Base-by-base conservation (phyloP, 441 rosid genomes). In the Euphorbia celastroides region DNA sequence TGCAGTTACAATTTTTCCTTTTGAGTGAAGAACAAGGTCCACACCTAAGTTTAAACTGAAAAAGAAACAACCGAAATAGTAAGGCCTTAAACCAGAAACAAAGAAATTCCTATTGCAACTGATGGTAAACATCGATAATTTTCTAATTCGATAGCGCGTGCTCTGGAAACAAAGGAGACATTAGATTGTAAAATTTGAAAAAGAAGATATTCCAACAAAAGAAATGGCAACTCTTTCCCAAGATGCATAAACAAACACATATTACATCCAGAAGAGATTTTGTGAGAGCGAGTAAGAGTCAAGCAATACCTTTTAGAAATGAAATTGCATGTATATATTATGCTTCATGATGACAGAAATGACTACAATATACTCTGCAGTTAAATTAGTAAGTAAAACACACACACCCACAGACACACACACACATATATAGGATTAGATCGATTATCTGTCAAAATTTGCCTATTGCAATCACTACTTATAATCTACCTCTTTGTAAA, bases 21-120 rank as follows among this genome's bases (percentile, higher is more conserved):
- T 86, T 44, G 85, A 86, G 75, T 81, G 83, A 44, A 77, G 68
- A 66, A 92, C 95, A 85, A 95, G 67, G 57, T 62, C 65, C 70
- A 86, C 73, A 55, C 93, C 97, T 82, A 95, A 95, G 74, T 82
- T 87, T 77, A 89, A 87, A 79, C 99, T 95, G 75, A 10, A 26
- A 59, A 42, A 36, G 42, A 68, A 46, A 57, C 30, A 67, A 26
- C 25, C 25, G 23, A 50, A 57, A 38, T 38, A 16, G 20, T n/a
- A 46, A 20, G 26, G 3, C 25, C 22, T 16, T 14, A 5, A 32
- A 8, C 34, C 30, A 38, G 27, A 31, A 22, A 67, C 2, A n/a
- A 30, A 57, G 55, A 46, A 32, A 6, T 4, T 9, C 44, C 6
- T 13, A 7, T 17, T 26, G 13, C 19, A 64, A 16, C 19, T 20